Evolutionary conservation across 371 early-diverging fungal genomes (phyloP).

Genomic region (Encephalitozoon hellem): DNA sequence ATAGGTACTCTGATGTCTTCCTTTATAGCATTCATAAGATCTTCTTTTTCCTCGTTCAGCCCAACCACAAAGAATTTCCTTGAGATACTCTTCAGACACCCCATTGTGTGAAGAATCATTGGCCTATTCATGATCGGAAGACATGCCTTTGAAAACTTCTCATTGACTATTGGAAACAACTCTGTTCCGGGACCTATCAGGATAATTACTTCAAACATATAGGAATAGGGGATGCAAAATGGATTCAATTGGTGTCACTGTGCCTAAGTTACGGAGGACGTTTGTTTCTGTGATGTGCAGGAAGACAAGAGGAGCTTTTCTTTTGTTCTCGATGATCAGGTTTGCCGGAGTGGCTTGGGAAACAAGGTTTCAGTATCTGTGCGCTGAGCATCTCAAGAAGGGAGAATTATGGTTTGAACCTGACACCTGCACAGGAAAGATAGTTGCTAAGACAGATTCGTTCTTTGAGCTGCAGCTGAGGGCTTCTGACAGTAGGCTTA

Average conservation of each 20-base stretch:
- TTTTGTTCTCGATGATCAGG: not conserved
- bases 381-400: not conserved
- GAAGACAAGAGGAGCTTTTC: not conserved
- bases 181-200: slow-evolving; percentile 41
- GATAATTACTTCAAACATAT: slow-evolving; percentile 38
- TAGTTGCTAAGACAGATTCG: not conserved
- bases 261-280: not conserved
- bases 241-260: not conserved
- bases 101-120: slow-evolving; percentile 21
- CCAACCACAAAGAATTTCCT: slow-evolving; percentile 23
- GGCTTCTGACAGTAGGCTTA: not conserved
- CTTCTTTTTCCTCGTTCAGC: not conserved
- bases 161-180: slow-evolving; percentile 28
- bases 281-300: not conserved
- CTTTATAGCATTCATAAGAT: not conserved
- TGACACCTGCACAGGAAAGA: not conserved
- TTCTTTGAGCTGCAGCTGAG: not conserved
- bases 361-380: not conserved
- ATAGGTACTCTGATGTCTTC: not conserved
- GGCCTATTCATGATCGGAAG: slow-evolving; percentile 34
- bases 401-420: not conserved
- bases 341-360: not conserved
- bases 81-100: not conserved
- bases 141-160: not conserved
- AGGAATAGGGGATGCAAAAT: slow-evolving; percentile 9